Base-by-base conservation (phyloP, 169 alveolate species). In the Perkinsus chesapeaki region DNA sequence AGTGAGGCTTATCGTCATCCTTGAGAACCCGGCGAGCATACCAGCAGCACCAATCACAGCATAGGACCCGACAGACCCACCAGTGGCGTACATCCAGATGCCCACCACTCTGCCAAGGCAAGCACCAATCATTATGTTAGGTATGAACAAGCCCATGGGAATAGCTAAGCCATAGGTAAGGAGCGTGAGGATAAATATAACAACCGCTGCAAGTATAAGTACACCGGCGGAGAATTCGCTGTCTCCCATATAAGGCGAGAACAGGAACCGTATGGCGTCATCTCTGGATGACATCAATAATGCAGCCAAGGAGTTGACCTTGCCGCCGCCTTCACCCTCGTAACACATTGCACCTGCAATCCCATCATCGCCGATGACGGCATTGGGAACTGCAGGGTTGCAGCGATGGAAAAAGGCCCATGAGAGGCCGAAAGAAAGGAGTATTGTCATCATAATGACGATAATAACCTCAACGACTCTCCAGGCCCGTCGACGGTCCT, bases 31-130 rank as follows among this genome's bases (percentile, higher is more conserved):
- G 0, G 73, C 92, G 31, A 91, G 92, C 72, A 91, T 91, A 1
- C 73, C 48, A 91, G 72, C 92, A 16, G 92, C 92, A 39, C 92
- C 92, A 23, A 91, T 12, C 7, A 91, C 48, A 39, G 92, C 92
- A 43, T 43, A 39, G 92, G 92, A 91, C 36, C 72, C 23, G 36
- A 91, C 72, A 0, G 72, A 91, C 31, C 48, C 48, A 1, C 92
- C 72, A 3, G n/a, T 7, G 3, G 92, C 39, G 48, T 91, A 34
- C 72, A 91, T 91, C 48, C 48, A 91, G 72, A 39, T 43, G 27
- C 92, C 92, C 3, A 91, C n/a, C 72, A 91, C 37, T 23, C 92
- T 27, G 27, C 92, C 92, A 91, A 39, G 3, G 31, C 73, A 91
- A 7, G 73, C 48, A 39, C 92, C 92, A 7, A 91, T 91, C 48